phyloP scores from a whole-genome alignment of 1,139 yeast genomes.

The Kodamaea sp. region DNA sequence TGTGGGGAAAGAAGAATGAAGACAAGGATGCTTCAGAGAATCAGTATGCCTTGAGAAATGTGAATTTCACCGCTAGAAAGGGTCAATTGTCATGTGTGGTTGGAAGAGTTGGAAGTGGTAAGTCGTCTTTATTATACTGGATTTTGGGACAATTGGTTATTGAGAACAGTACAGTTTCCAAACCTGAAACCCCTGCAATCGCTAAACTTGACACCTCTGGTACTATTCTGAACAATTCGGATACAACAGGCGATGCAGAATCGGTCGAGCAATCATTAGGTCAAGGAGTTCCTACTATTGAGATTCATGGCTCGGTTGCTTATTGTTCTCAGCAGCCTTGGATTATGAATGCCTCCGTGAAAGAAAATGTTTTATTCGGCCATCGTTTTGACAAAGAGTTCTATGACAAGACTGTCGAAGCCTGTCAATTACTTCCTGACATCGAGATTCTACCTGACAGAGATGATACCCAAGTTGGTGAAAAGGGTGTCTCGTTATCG shows the following conservation, averaged over 20 bases:
- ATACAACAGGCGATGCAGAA: not conserved
- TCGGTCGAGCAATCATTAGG: not conserved
- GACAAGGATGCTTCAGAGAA: constrained; percentile 1
- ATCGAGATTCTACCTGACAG: constrained; percentile 81
- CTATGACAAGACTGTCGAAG: constrained; percentile 75
- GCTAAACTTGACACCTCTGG: not conserved
- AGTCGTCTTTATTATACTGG: constrained; percentile 28
- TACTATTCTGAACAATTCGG: not conserved
- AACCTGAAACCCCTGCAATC: not conserved
- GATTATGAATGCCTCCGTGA: constrained; percentile 94
- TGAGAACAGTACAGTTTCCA: not conserved
- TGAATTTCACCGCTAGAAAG: constrained; percentile 22
- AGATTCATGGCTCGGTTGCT: constrained; percentile 29
- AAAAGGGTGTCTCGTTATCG: constrained; percentile 93
- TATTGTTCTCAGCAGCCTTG: constrained; percentile 58
- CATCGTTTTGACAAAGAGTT: constrained; percentile 77
- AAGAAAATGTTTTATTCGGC: constrained; percentile 88
- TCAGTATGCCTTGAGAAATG: constrained; percentile 21
- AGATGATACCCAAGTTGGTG: constrained; percentile 90
- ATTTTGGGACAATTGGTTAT: constrained; percentile 27
- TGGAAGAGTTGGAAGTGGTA: constrained; percentile 31
- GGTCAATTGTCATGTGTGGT: constrained; percentile 24
- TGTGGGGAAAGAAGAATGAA: constrained; percentile 18
- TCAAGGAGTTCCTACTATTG: constrained; percentile 7
- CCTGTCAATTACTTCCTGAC: constrained; percentile 80